A percentile compares a stretch with the other conserved stretches of the same genome.
phyloP scores from a whole-genome alignment of 768 basidiomycete species.

The Phaeotremella fagi region DNA sequence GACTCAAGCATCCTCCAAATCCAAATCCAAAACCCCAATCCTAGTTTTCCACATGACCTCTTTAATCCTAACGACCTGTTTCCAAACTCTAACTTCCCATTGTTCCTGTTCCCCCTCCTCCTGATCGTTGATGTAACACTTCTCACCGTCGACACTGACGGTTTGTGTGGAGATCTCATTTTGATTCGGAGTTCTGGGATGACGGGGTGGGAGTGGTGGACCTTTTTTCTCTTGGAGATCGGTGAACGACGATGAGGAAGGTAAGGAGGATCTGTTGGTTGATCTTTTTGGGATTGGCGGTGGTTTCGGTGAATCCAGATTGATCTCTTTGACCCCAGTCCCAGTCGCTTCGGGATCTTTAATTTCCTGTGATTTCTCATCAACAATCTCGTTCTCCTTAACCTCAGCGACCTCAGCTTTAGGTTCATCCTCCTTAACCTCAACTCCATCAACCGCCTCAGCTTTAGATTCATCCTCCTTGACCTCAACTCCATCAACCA shows the following conservation, averaged over 20 bases:
- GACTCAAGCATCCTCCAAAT: not conserved
- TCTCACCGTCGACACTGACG: constrained; percentile 14
- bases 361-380: too few species aligned
- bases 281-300: constrained; percentile 31
- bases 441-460: too few species aligned
- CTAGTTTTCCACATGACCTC: constrained; percentile 46
- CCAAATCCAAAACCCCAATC: constrained; percentile 36
- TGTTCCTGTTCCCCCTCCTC: constrained; percentile 20
- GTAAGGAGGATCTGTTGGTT: constrained; percentile 13
- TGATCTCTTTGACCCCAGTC: not conserved
- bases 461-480: too few species aligned
- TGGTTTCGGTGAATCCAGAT: constrained; percentile 1
- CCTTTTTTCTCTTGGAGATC: not conserved
- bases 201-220: constrained; percentile 20
- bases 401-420: too few species aligned
- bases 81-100: constrained; percentile 46
- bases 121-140: constrained; percentile 24
- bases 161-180: constrained; percentile 4
- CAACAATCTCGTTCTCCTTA: too few species aligned
- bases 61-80: constrained; percentile 39
- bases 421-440: too few species aligned
- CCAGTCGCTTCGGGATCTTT: not conserved
- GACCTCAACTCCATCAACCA: too few species aligned
- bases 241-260: not conserved
- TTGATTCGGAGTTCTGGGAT: constrained; percentile 23